Evolutionary conservation across 2,329 filamentous ascomycete species (phyloP).

Genomic region (Tolypocladium tropicale): DNA sequence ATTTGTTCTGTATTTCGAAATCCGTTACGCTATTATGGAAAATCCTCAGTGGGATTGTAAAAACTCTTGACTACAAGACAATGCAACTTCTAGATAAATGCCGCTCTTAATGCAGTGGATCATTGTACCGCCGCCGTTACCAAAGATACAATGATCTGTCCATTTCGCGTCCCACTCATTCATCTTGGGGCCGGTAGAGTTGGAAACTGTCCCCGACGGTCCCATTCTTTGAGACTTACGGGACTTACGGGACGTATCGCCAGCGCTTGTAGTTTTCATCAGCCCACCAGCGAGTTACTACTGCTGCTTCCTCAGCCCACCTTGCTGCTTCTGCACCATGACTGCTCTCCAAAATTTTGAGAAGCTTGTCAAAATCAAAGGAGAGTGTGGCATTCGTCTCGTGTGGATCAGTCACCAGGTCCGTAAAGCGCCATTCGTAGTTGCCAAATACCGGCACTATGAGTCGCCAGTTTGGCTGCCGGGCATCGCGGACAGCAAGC

Average conservation of each 20-base stretch:
- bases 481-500: constrained; percentile 13
- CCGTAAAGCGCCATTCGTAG: constrained; percentile 15
- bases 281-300: neutral
- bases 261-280: neutral
- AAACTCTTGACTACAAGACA: too few species aligned
- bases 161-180: too few species aligned
- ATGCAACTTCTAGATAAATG: too few species aligned
- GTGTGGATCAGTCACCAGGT: constrained; percentile 9
- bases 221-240: too few species aligned
- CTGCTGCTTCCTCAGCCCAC: neutral
- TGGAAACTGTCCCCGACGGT: too few species aligned
- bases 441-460: constrained; percentile 14
- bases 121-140: too few species aligned
- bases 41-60: too few species aligned
- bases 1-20: too few species aligned
- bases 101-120: too few species aligned
- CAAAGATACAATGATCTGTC: too few species aligned
- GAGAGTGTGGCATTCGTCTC: constrained; percentile 8
- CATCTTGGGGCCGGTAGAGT: too few species aligned
- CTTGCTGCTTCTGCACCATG: neutral
- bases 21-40: too few species aligned
- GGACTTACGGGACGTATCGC: neutral
- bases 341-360: neutral
- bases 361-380: constrained; percentile 9
- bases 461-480: constrained; percentile 12